Base-by-base conservation (phyloP, 768 basidiomycete genomes). In the Tylopilus rubrobrunneus region DNA sequence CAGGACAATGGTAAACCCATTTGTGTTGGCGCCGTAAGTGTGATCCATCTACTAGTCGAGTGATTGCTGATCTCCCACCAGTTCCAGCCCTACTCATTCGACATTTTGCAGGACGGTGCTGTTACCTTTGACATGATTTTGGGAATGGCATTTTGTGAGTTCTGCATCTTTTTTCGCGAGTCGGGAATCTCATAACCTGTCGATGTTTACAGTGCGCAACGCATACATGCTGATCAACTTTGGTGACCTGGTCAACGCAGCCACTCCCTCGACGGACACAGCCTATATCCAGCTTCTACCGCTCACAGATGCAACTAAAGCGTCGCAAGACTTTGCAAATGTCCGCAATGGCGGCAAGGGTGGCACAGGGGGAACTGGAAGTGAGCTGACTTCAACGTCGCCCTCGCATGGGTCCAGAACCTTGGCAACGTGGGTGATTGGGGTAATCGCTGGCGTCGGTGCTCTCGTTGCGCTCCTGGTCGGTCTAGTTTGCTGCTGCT, bases 71-170 rank as follows among this genome's bases (percentile, higher is more conserved):
- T 52, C 41, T 15, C 21, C 19, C 25, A 21, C 53, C 21, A 87
- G 86, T 89, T 88, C 72, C 87, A 89, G 58, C 86, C 87, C 7
- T 78, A 82, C 41, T 77, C 79, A 8, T 80, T 77, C 45, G 73
- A 78, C 46, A 73, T 77, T 28, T 74, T 67, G 28, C 14, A 51
- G 2, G 28, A 25, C 0, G 41, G 42, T 8, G 36, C 53, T 1
- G 49, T 59, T 27, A 14, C 52, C 39, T 88, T 76, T 56, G 86
- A 88, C 62, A 77, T 85, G 65, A 78, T 89, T 44, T 73, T 89
- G 43, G 87, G 87, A 51, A 88, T 88, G 84, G 76, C 80, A 9
- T 88, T 87, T 71, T 67, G 85, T 85, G 59, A 62, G 83, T 75
- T 7, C 25, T 49, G 0, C 1, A 14, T 21, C 59, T 59, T 27